Percentiles rank a stretch among this genome's conserved stretches.
phyloP scores from a whole-genome alignment of 2,329 filamentous ascomycete genomes.

The Coniella lustricola region DNA sequence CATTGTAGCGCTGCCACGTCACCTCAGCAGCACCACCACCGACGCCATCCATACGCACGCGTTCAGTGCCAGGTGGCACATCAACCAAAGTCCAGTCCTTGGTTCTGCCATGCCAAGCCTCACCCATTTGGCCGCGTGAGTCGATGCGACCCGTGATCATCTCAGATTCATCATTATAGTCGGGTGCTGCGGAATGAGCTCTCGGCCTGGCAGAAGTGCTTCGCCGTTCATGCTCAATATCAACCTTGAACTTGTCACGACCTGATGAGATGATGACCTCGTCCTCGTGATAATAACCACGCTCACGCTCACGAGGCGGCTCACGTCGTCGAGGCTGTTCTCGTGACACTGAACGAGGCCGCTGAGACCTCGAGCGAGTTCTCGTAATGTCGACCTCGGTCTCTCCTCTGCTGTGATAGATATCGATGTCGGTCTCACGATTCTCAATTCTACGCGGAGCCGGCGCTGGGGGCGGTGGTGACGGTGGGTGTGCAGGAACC shows the following conservation, averaged over 20 bases:
- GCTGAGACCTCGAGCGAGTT: slow-evolving; percentile 32
- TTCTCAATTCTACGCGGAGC: slow-evolving; percentile 40
- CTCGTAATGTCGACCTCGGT: slow-evolving; percentile 52
- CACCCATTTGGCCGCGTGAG: slow-evolving; percentile 59
- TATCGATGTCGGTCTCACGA: slow-evolving; percentile 55
- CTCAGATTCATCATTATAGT: slow-evolving; percentile 58
- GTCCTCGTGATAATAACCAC: slow-evolving; percentile 49
- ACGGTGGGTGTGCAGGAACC: slow-evolving; percentile 39
- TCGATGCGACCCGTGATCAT: slow-evolving; percentile 52
- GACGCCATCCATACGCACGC: slow-evolving; percentile 73
- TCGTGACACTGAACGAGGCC: slow-evolving; percentile 31
- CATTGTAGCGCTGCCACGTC: slow-evolving; percentile 73
- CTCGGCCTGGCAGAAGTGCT: slow-evolving; percentile 36
- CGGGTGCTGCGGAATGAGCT: slow-evolving; percentile 44
- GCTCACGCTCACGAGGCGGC: slow-evolving; percentile 37
- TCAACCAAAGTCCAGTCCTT: slow-evolving; percentile 77
- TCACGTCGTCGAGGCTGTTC: slow-evolving; percentile 23
- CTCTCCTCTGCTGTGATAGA: slow-evolving; percentile 45
- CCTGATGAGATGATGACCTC: slow-evolving; percentile 59
- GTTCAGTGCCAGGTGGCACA: slow-evolving; percentile 74
- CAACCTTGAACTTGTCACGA: slow-evolving; percentile 38
- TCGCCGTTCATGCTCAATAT: slow-evolving; percentile 31
- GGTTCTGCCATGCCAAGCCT: slow-evolving; percentile 67
- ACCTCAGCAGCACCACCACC: slow-evolving; percentile 71
- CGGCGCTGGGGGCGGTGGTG: slow-evolving; percentile 46